Evolutionary conservation across 2,329 filamentous ascomycete genomes (phyloP).

Genomic region (Ascochyta viciae-villosae): DNA sequence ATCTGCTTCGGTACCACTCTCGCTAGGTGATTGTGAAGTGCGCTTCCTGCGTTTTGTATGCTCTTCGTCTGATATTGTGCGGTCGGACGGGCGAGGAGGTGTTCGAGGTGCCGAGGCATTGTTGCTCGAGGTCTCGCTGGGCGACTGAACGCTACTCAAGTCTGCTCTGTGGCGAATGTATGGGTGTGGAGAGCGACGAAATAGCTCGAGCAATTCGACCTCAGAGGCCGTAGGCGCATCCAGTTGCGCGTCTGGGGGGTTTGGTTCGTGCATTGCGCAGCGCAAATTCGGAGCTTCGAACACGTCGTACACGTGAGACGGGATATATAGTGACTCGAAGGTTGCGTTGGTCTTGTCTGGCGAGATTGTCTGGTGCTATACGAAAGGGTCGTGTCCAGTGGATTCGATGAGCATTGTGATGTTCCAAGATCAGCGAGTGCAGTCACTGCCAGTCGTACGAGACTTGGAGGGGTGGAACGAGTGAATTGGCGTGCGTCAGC

Average conservation of each 20-base stretch:
- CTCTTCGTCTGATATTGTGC: constrained; percentile 37
- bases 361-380: constrained; percentile 11
- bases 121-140: constrained; percentile 26
- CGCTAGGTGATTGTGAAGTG: constrained; percentile 64
- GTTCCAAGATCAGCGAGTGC: constrained; percentile 1
- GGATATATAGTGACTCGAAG: background rate
- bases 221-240: constrained; percentile 31
- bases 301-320: constrained; percentile 2
- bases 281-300: constrained; percentile 8
- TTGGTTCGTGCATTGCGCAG: constrained; percentile 23
- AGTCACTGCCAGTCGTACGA: constrained; percentile 18
- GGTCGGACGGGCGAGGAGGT: constrained; percentile 22
- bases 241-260: constrained; percentile 25
- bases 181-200: constrained; percentile 49
- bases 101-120: constrained; percentile 26
- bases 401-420: constrained; percentile 21
- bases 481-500: constrained; percentile 5
- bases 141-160: constrained; percentile 28
- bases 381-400: constrained; percentile 17
- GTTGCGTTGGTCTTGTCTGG: background rate
- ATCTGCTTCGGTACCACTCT: constrained; percentile 93
- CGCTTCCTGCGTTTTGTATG: constrained; percentile 36
- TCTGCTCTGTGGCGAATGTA: constrained; percentile 45
- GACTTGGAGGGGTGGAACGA: background rate
- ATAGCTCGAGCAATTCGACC: constrained; percentile 42